Evolutionary conservation across 2,329 filamentous ascomycete species (phyloP), one percentile per base, ranked within the genome.

Genomic region (Fusarium virguliforme): DNA sequence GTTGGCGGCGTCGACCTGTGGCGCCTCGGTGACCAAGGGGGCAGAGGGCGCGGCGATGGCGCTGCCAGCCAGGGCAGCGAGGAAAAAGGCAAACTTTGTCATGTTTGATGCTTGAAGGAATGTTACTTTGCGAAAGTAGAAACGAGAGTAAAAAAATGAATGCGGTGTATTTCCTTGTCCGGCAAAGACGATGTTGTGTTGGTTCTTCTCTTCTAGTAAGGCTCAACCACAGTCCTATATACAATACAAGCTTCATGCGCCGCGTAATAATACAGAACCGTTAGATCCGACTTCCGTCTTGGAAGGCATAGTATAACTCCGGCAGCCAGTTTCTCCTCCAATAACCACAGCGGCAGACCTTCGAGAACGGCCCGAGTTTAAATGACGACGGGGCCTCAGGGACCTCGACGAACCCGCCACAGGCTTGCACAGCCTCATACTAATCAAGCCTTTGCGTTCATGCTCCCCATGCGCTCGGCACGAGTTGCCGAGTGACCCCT

Each of bases 1-100:
- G 18, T 61, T 34, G 28, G 74, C 51, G 18, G 18, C 18, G 18
- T 18, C 18, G 18, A 18, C 18, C 2, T 72, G 62, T 2, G 65
- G 59, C 15, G 68, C 61, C 12, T 66, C 56, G 8, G 55, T 63
- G 3, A 41, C n/a, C 3, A 24, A n/a, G 4, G 71, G 71, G 28
- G 64, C 59, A 0, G 70, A 56, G 12, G 70, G 70, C 12, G 67
- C 66, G 7, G 70, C 70, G 10, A 65, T 26, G n/a, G 57, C 55
- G 57, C 62, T 72, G 60, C 70, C 70, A 63, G 70, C 70, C 66
- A 72, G 60, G 70, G 70, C 70, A 58, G 70, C 30, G 26, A 72
- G 18, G 2, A 72, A 22, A 35, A 57, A 32, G 8, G 46, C n/a
- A 37, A 71, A 46, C 34, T 72, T 72, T 7, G 70, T 56, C 70